Evolutionary conservation across 2,329 filamentous ascomycete species (phyloP).

Genomic region (Xylaria hypoxylon): DNA sequence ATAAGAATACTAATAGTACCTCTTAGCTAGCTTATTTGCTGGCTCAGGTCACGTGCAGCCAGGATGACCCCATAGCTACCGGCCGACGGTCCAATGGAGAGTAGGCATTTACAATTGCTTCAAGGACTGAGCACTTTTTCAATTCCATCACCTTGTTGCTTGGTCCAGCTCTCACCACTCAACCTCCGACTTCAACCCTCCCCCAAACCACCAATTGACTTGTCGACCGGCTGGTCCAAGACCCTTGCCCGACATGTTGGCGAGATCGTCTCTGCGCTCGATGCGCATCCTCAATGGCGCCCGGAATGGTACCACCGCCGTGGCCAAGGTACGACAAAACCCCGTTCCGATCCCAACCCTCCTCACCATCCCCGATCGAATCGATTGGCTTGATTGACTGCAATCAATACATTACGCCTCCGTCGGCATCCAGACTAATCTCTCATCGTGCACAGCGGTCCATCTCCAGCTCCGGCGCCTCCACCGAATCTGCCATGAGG

Average conservation of each 20-base stretch:
- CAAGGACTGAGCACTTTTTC: constrained; percentile 52
- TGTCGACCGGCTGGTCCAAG: constrained; percentile 51
- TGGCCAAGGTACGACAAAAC: constrained; percentile 76
- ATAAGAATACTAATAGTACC: not conserved
- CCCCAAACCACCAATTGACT: constrained; percentile 43
- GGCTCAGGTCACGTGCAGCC: constrained; percentile 36
- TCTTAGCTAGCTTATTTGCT: constrained; percentile 4
- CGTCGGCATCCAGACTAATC: constrained; percentile 32
- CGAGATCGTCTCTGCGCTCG: constrained; percentile 89
- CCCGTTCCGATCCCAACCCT: constrained; percentile 19
- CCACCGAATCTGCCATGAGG: constrained; percentile 79
- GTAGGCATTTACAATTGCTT: constrained; percentile 50
- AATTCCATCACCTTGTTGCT: constrained; percentile 40
- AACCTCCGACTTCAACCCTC: constrained; percentile 43
- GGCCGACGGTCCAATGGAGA: constrained; percentile 44
- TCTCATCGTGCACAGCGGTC: constrained; percentile 62
- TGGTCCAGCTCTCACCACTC: constrained; percentile 43
- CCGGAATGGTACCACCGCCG: constrained; percentile 77
- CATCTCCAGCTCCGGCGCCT: constrained; percentile 77
- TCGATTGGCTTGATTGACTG: not conserved
- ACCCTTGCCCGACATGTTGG: constrained; percentile 81
- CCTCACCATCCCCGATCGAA: not conserved
- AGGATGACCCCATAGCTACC: constrained; percentile 34
- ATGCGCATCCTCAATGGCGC: constrained; percentile 85
- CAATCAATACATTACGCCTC: constrained; percentile 10